Conservation (phyloP, 352 stramenopile species). For the Lagenidium giganteum region DNA sequence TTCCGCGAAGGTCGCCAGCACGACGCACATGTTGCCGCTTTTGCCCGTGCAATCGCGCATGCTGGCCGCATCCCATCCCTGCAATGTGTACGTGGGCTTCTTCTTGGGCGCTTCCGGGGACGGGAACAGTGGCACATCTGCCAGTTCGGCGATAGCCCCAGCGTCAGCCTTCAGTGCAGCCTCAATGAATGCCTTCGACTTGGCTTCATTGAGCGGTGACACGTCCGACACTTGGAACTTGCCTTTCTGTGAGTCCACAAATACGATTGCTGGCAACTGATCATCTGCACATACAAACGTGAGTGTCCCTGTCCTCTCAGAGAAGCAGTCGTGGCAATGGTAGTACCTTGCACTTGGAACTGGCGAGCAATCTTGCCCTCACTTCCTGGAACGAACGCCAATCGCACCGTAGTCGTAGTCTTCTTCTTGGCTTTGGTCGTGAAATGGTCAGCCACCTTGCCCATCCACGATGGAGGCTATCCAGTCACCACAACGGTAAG, state of each 20-base stretch:
- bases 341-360: constrained; percentile 15
- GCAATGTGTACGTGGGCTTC: constrained; percentile 47
- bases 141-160: constrained; percentile 18
- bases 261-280: constrained; percentile 54
- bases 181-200: constrained; percentile 54
- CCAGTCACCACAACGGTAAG: neutral
- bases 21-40: constrained; percentile 69
- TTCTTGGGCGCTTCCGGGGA: constrained; percentile 65
- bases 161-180: constrained; percentile 30
- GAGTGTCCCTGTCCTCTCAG: too few relatives aligned
- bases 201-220: constrained; percentile 30
- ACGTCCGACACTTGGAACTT: constrained; percentile 39
- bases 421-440: constrained; percentile 45
- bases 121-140: constrained; percentile 53
- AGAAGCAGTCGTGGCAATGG: neutral
- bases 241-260: constrained; percentile 37
- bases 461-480: constrained; percentile 51
- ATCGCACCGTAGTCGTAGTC: constrained; percentile 37
- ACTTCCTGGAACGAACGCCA: constrained; percentile 54
- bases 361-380: constrained; percentile 68
- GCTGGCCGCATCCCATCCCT: constrained; percentile 27
- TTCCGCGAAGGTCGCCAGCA: constrained; percentile 32
- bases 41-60: constrained; percentile 38
- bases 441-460: constrained; percentile 51
- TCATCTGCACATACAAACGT: constrained; percentile 16